Evolutionary conservation across 441 rosid genomes (phyloP), one percentile per base, ranked within the genome.

Genomic region (Isatis lusitanica): DNA sequence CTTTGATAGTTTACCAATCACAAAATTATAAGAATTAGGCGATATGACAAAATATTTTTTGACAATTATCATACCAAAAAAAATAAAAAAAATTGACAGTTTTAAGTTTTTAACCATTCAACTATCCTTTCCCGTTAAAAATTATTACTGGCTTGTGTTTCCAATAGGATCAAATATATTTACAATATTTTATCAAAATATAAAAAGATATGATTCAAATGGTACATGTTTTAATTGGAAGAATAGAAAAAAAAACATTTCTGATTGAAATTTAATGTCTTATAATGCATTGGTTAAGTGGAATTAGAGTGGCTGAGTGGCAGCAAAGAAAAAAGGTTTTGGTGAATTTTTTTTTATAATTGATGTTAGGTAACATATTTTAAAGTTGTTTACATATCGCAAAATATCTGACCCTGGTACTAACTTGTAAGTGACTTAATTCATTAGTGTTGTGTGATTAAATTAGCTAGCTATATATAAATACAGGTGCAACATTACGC

Each of bases 401-500:
- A 55, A 55, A n/a, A 28, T 12, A 26, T 52, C 33, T 8, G 42
- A 46, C 11, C 31, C 21, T 21, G 35, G 48, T 26, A 26, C 8
- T 63, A 15, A 28, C 12, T 4, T 8, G 47, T 38, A 58, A 18
- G 9, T 21, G 31, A 15, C 16, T 12, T 11, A 28, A 61, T 21
- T 39, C 3, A n/a, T 9, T 21, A 61, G 10, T 11, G 21, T 8
- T 7, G 3, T 33, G 36, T 42, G 51, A n/a, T 16, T 16, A 43
- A 12, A 24, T 28, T 9, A 4, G 5, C 0, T 43, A 12, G 38
- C 26, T 38, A 38, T 18, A 13, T 5, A 18, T 18, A 13, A 56
- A 36, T 62, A 15, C 71, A 93, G 98, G 97, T 50, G 97, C 98
- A 15, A 88, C 90, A 28, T 81, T 93, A 7, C 78, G 93, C 72